A percentile compares a stretch with the other conserved stretches of the same genome.
Evolutionary conservation across 768 basidiomycete species (phyloP).

Genomic region (Cyathus striatus): DNA sequence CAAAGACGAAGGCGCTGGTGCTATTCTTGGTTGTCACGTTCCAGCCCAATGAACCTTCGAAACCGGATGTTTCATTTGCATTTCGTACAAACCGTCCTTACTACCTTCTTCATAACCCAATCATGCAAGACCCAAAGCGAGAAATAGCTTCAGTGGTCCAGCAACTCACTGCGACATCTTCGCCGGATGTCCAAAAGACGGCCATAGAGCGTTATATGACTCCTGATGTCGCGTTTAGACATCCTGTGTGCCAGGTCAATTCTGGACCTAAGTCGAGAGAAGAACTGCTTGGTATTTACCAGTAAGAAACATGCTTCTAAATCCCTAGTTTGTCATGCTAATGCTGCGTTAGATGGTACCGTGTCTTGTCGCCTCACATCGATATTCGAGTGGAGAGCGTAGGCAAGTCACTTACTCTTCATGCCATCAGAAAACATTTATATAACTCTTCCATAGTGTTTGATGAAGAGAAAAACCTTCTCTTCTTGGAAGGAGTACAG

Average conservation of each 20-base stretch:
- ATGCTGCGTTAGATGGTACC: slow-evolving; percentile 46
- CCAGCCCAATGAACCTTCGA: no score
- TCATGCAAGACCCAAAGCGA: slow-evolving; percentile 50
- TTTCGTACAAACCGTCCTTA: no score
- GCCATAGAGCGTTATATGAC: slow-evolving; percentile 47
- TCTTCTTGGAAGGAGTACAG: slow-evolving; percentile 51
- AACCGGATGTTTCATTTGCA: no score
- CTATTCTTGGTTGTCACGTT: no score
- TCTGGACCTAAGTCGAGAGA: slow-evolving; percentile 48
- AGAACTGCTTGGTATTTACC: slow-evolving; percentile 51
- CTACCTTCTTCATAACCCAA: no score
- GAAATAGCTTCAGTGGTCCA: slow-evolving; percentile 43
- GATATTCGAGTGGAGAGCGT: slow-evolving; percentile 34
- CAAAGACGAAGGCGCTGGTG: no score
- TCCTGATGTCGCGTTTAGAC: slow-evolving; percentile 50
- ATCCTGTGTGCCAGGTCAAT: slow-evolving; percentile 50
- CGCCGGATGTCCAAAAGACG: slow-evolving; percentile 44
- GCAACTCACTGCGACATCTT: slow-evolving; percentile 39
- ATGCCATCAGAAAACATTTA: background rate
- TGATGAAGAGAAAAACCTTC: slow-evolving; percentile 30
- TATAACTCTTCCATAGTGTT: slow-evolving; percentile 31
- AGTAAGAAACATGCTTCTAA: slow-evolving; percentile 28
- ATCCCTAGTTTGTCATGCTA: background rate
- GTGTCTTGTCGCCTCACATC: slow-evolving; percentile 51
- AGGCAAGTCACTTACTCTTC: slow-evolving; percentile 26